phyloP scores from a whole-genome alignment of 169 alveolate genomes.

The Plasmodium gaboni region DNA sequence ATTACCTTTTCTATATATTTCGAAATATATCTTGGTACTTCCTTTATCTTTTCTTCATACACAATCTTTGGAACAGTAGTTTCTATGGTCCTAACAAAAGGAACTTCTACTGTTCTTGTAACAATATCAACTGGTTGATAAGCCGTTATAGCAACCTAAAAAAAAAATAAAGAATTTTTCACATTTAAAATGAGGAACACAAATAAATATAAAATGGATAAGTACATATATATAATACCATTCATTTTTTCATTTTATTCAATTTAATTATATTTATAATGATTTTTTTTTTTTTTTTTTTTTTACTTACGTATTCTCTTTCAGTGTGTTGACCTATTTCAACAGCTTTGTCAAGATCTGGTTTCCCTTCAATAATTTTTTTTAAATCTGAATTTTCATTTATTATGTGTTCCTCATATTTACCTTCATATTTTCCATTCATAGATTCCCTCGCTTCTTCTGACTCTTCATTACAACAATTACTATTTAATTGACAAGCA shows the following conservation, averaged over 20 bases:
- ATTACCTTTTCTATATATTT: slow-evolving; percentile 87
- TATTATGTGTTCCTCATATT: slow-evolving; percentile 52
- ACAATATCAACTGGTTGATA: slow-evolving; percentile 85
- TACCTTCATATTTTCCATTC: slow-evolving; percentile 37
- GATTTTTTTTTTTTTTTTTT: not conserved
- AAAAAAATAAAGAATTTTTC: not conserved
- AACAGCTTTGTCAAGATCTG: slow-evolving; percentile 79
- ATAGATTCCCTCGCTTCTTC: slow-evolving; percentile 12
- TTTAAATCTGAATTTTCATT: slow-evolving; percentile 11
- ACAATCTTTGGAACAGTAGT: slow-evolving; percentile 88
- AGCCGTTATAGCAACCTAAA: slow-evolving; percentile 85
- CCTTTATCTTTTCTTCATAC: slow-evolving; percentile 85
- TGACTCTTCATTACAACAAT: slow-evolving; percentile 31
- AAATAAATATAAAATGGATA: not conserved
- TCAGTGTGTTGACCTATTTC: slow-evolving; percentile 81
- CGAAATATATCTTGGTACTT: slow-evolving; percentile 88
- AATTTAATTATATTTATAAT: not conserved
- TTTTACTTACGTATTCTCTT: slow-evolving; percentile 78
- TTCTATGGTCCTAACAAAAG: slow-evolving; percentile 86
- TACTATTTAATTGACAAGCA: slow-evolving; percentile 44
- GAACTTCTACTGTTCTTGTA: slow-evolving; percentile 86
- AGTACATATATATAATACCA: not conserved
- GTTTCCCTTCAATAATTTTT: slow-evolving; percentile 67
- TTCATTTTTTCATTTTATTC: not conserved
- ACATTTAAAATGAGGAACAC: no score